Evolutionary conservation across 345 rosid genomes (phyloP).

Genomic region (Eucalyptus pauciflora): DNA sequence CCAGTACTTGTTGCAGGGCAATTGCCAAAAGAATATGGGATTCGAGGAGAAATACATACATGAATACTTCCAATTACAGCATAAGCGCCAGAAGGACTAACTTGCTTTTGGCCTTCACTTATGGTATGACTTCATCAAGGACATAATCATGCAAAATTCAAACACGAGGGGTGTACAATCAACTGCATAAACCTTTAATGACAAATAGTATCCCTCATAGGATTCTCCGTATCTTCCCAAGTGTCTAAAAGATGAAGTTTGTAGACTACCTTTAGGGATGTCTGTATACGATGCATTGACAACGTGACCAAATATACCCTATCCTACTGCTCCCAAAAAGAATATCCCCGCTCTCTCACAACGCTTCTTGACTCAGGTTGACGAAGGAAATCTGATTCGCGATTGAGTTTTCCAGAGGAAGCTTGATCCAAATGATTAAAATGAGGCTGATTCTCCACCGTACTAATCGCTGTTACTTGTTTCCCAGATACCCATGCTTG

Average conservation of each 20-base stretch:
- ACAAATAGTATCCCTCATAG: not conserved
- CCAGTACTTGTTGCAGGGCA: not conserved
- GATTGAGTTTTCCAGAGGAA: slow-evolving; percentile 10
- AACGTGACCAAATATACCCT: not conserved
- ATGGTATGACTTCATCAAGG: not conserved
- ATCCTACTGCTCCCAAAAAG: slow-evolving; percentile 41
- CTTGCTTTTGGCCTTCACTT: not conserved
- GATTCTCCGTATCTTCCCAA: not conserved
- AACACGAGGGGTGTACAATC: not conserved
- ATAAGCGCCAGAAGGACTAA: not conserved
- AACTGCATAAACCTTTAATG: not conserved
- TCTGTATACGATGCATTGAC: not conserved
- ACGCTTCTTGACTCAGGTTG: slow-evolving; percentile 58
- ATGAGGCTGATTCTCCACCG: slow-evolving; percentile 6
- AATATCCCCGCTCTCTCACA: slow-evolving; percentile 58
- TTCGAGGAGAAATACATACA: not conserved
- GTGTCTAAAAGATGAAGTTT: not conserved
- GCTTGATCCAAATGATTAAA: not conserved
- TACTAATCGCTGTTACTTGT: slow-evolving; percentile 24
- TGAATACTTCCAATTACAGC: not conserved
- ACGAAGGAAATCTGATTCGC: slow-evolving; percentile 30
- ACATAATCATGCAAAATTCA: not conserved
- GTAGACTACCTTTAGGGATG: not conserved
- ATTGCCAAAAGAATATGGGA: not conserved
- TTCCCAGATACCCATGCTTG: slow-evolving; percentile 51